Base-by-base conservation (phyloP, 345 rosid species). In the Carallia pectinifolia region DNA sequence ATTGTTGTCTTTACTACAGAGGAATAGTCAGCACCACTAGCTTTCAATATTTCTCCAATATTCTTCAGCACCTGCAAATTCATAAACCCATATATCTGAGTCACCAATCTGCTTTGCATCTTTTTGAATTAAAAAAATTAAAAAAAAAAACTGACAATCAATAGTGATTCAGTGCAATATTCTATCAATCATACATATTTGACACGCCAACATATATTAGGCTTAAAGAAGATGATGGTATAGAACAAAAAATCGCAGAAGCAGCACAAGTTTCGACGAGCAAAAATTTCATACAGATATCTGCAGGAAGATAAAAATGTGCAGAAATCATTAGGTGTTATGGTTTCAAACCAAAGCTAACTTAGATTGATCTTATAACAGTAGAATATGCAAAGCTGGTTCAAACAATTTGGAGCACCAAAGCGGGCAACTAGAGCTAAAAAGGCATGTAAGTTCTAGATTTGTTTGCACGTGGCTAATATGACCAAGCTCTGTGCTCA, bases 1-100 rank as follows among this genome's bases (percentile, higher is more conserved):
- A 88, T 88, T 6, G 90, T 88, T 40, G 90, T 88, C 85, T 88
- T 88, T 39, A 85, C 87, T 37, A 85, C 86, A 0, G 76, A 81
- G 56, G 87, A 82, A 69, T 82, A 85, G 77, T 81, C 81, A 53
- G 83, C 80, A 61, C 92, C 87, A 56, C 88, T 75, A 50, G 88
- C 85, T 74, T 86, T 86, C 55, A 88, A 75, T 66, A 88, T 88
- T 74, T 84, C 86, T 37, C 92, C 90, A 82, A 88, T 85, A 31
- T 88, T 88, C 72, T 84, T 88, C 1, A 88, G 77, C 34, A 85
- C 70, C 89, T 85, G 72, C 15, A n/a, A 53, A 33, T n/a, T 64
- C 33, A 39, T n/a, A 5, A 55, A 31, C 23, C n/a, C 50, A 36
- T 31, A 34, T 17, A 31, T 30, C 53, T 23, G 44, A 65, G 50